Conservation (phyloP, 2,329 filamentous ascomycete species). For the Penicillium sp. region DNA sequence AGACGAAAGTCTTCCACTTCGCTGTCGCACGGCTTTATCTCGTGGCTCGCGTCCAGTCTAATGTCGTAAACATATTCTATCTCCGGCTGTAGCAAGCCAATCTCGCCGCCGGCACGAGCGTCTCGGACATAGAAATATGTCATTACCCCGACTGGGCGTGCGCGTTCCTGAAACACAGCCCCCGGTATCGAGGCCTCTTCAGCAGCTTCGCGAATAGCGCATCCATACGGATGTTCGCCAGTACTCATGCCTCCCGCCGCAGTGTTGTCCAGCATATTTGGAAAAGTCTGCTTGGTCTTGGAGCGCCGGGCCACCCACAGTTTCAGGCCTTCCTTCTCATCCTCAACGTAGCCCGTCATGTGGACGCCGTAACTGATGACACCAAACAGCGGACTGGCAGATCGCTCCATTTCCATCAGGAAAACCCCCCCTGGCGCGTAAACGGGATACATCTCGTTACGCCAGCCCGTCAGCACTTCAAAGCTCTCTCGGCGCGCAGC, state of each 20-base stretch:
- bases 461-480: constrained; percentile 71
- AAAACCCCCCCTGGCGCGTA: constrained; percentile 58
- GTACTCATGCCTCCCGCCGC: constrained; percentile 83
- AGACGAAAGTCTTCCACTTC: constrained; percentile 86
- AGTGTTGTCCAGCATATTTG: constrained; percentile 90
- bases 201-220: constrained; percentile 75
- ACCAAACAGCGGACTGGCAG: constrained; percentile 69
- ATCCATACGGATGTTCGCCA: constrained; percentile 75
- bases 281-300: constrained; percentile 77
- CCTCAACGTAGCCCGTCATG: constrained; percentile 67
- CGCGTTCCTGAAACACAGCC: constrained; percentile 59
- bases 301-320: constrained; percentile 83
- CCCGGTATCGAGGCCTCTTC: constrained; percentile 84
- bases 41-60: constrained; percentile 64
- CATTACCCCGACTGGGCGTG: constrained; percentile 63
- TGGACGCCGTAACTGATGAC: constrained; percentile 76
- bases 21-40: constrained; percentile 74
- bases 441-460: constrained; percentile 75
- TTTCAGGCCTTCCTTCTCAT: constrained; percentile 55
- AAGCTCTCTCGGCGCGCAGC: constrained; percentile 72
- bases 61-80: constrained; percentile 89
- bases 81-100: constrained; percentile 80
- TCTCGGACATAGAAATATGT: constrained; percentile 84
- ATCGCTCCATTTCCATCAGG: constrained; percentile 73
- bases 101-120: constrained; percentile 71